A percentile compares a stretch with the other conserved stretches of the same genome.
phyloP scores from a whole-genome alignment of 768 basidiomycete genomes.

The Boletales sp. region DNA sequence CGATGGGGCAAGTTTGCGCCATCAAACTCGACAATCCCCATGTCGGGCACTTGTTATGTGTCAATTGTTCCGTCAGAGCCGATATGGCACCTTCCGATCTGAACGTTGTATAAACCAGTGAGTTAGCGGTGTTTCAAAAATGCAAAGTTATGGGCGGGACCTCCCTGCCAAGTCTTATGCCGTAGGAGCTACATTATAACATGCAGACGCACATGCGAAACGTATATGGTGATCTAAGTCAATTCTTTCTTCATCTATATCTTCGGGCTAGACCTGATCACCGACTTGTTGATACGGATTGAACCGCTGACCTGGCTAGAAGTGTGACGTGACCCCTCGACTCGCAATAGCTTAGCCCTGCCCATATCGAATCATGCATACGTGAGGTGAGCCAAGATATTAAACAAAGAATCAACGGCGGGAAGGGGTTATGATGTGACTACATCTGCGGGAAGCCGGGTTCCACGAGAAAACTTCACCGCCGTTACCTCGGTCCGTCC shows the following conservation, averaged over 20 bases:
- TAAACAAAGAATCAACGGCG: neutral
- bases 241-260: neutral
- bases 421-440: neutral
- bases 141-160: too few species aligned
- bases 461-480: too few species aligned
- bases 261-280: slow-evolving; percentile 2
- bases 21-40: slow-evolving; percentile 1
- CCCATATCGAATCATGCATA: slow-evolving; percentile 1
- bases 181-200: slow-evolving; percentile 1
- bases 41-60: slow-evolving; percentile 1
- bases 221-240: neutral
- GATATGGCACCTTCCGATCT: neutral
- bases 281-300: slow-evolving; percentile 3
- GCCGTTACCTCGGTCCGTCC: neutral
- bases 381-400: neutral
- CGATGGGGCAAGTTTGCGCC: slow-evolving; percentile 7
- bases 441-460: too few species aligned
- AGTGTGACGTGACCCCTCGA: neutral
- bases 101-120: slow-evolving; percentile 4
- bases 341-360: neutral
- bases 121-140: neutral
- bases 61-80: neutral
- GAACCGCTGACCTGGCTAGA: neutral
- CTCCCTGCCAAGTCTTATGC: neutral
- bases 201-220: neutral